Evolutionary conservation across 2,329 filamentous ascomycete genomes (phyloP), one percentile per base, ranked within the genome.

Genomic region (Pseudohalonectria lignicola): DNA sequence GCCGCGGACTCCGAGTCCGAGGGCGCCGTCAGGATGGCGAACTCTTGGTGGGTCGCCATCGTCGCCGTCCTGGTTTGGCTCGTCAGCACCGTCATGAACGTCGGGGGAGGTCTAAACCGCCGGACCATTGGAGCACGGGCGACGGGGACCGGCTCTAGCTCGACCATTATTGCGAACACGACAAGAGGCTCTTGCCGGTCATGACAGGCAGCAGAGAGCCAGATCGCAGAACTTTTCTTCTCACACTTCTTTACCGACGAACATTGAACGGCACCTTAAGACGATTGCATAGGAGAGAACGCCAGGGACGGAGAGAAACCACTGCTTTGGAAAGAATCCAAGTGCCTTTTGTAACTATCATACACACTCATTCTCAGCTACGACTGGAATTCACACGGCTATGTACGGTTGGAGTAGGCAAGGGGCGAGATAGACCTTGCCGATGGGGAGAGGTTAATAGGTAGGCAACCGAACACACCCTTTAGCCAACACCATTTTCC

Each of bases 51-150:
- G 37, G 70, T 76, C 5, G 65, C 73, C 1, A 55, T 59, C 0
- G 44, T 86, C 3, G 62, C 62, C 0, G 56, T 76, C 0, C 11
- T 76, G 1, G 73, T 92, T 33, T 92, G 86, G 85, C 42, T 79
- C 1, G 57, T 87, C 20, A 85, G 92, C 51, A 72, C 78, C 1
- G 62, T 39, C 71, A 82, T 90, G 80, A 88, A 90, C 53, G 66
- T 86, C n/a, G 80, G 11, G 41, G 42, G 4, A 13, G 17, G 20
- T 38, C 8, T 29, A 7, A 29, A 7, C 26, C 7, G 26, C 12
- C 26, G 26, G 26, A n/a, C 26, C 26, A 29, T 29, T 29, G 7
- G 26, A 29, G 15, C 26, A 29, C 3, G 26, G 26, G 26, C 26
- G 26, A 29, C 26, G 26, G 26, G 3, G 26, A 29, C 8, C 26